These are phyloP conservation scores for Leccinum arenicola DNA, from an alignment of 768 basidiomycete genomes.

Conservation along the genomic window DNA sequence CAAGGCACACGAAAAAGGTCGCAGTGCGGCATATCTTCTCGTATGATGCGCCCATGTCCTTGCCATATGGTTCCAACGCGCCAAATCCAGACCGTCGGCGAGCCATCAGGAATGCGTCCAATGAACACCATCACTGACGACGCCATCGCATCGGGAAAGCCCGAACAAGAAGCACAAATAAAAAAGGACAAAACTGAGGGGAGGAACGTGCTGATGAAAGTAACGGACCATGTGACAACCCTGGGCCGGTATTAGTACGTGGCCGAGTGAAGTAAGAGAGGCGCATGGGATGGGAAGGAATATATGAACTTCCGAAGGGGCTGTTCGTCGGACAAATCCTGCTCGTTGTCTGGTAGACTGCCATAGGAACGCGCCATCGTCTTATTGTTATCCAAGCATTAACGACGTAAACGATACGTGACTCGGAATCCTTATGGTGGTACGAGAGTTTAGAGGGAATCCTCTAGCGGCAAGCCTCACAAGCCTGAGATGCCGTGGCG, in stretches of 20 bases:
- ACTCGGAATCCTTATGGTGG: neutral
- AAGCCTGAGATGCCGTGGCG: too few relatives aligned
- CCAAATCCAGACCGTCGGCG: conserved; percentile 61
- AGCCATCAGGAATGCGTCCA: conserved; percentile 38
- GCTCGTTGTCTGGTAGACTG: neutral
- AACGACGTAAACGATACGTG: too few relatives aligned
- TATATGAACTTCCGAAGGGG: neutral
- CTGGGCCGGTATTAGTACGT: neutral
- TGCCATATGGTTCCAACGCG: conserved; percentile 35
- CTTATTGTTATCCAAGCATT: neutral
- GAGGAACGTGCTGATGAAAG: conserved; percentile 33
- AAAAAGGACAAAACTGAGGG: conserved; percentile 36
- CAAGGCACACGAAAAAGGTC: neutral
- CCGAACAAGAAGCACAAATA: neutral
- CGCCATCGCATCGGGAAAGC: neutral
- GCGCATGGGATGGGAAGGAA: neutral
- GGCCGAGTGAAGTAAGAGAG: neutral
- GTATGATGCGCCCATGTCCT: conserved; percentile 6
- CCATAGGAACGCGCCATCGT: neutral
- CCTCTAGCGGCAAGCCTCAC: too few relatives aligned
- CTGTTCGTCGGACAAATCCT: neutral
- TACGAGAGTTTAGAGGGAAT: too few relatives aligned
- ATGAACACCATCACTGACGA: neutral
- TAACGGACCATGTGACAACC: neutral
- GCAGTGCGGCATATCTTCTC: neutral